Base-by-base conservation (phyloP, 2,329 filamentous ascomycete genomes). In the Neofusicoccum laricinum region DNA sequence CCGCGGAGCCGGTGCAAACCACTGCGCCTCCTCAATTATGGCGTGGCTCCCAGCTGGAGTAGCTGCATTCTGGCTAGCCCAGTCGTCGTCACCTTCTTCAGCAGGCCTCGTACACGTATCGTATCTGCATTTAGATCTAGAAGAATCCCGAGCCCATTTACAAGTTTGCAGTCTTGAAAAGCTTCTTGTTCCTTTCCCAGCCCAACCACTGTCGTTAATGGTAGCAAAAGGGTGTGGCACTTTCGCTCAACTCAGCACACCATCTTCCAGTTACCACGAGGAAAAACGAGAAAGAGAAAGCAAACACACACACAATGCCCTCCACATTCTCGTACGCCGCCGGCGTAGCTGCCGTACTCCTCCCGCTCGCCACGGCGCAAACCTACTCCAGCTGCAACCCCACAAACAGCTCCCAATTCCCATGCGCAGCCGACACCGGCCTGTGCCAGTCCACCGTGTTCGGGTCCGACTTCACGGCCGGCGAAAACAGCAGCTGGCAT, bases 401-500 rank as follows among this genome's bases (percentile, higher is more conserved):
- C 5, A 77, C 70, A 49, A 70, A 78, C 66, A 79, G 78, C 10
- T 48, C 61, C 12, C 25, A 63, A 55, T 63, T 63, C 30, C 61
- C 61, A 2, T 94, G 32, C 64, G 71, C 76, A 32, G 48, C 69
- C 40, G 70, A 79, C 49, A 55, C 70, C 15, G 76, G 71, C 30
- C 65, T 77, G 12, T 74, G 70, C 64, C 85, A 87, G 59, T 85
- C 85, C 46, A 74, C 73, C 61, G 55, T 36, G 11, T 81, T 77
- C 69, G 70, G 68, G 25, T 71, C 75, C 63, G 76, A 81, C 70
- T 80, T 81, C 70, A 80, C 87, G 72, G 83, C 78, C 25, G 74
- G 74, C 12, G 79, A 63, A 21, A 66, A 61, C 73, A 70, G 73
- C 53, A 85, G 69, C 82, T 92, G 88, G 85, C 86, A 88, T 65